Base-by-base conservation (phyloP, 371 early-diverging fungal genomes). In the Apophysomyces variabilis region DNA sequence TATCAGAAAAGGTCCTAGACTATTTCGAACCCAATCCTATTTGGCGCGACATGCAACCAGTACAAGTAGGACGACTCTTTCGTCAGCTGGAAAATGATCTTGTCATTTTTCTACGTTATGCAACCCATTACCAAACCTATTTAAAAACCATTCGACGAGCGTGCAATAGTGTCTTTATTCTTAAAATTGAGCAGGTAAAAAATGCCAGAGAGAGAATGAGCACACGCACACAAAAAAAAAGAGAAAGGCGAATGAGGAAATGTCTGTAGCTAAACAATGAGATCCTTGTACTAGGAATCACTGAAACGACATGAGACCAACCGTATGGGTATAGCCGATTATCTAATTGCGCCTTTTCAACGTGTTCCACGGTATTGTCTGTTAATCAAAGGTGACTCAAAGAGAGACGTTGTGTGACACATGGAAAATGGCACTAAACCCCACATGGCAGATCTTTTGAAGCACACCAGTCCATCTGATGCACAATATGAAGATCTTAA, bases 1-100 rank as follows among this genome's bases (percentile, higher is more conserved):
- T 80, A 9, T 80, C 80, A 7, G 63, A 74, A 43, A 70, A 71
- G 38, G 16, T 80, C 13, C 45, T 77, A n/a, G 54, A 36, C 13
- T 60, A 43, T 32, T 71, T 74, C 35, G 61, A 74, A 44, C 21
- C 67, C 11, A 66, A 41, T n/a, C 59, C 64, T 38, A 58, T 56
- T 46, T 65, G 72, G 63, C 60, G 68, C 44, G 65, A 62, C 16
- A 26, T 44, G n/a, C 44, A 54, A 21, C 65, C 68, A 2, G 37
- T 61, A 4, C 62, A 64, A 39, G 61, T 80, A 9, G 81, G 76
- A 0, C 59, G 62, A 14, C 66, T 71, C 3, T 61, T 61, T 11
- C 44, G 47, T 47, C 35, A 16, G 8, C 61, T 61, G 47, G 61
- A 61, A 47, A 14, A 35, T 37, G 47, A 61, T 14, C 44, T 61